phyloP scores from a whole-genome alignment of 2,329 filamentous ascomycete genomes.

The Colletotrichum sp. region DNA sequence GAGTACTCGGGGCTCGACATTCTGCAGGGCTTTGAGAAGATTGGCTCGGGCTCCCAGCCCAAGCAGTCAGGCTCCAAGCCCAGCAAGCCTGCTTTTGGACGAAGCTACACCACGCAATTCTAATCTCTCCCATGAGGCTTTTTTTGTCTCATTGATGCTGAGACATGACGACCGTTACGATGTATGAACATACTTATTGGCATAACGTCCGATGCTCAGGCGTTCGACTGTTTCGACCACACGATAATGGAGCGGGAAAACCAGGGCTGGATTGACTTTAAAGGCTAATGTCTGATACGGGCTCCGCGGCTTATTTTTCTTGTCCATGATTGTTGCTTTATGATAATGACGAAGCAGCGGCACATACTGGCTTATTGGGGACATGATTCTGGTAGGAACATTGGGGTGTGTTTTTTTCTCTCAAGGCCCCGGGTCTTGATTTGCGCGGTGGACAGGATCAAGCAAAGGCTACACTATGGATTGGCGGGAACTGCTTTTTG shows the following conservation, averaged over 20 bases:
- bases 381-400: neutral
- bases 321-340: conserved; percentile 22
- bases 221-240: conserved; percentile 17
- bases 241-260: conserved; percentile 19
- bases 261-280: conserved; percentile 8
- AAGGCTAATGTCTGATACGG: conserved; percentile 20
- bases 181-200: conserved; percentile 22
- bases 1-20: conserved; percentile 71
- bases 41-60: conserved; percentile 56
- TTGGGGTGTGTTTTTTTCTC: neutral
- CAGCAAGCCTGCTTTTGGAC: conserved; percentile 38
- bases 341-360: conserved; percentile 22
- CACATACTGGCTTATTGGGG: conserved; percentile 18
- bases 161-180: conserved; percentile 23
- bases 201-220: conserved; percentile 19
- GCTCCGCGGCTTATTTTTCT: conserved; percentile 15
- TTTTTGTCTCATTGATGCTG: conserved; percentile 10
- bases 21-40: conserved; percentile 77
- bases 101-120: conserved; percentile 41
- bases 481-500: neutral
- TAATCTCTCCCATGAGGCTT: conserved; percentile 25
- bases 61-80: conserved; percentile 33
- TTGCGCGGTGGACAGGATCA: neutral
- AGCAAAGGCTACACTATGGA: neutral
- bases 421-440: neutral